Base-by-base conservation (phyloP, 805 yeast genomes). In the Pichia gijzeniarum region DNA sequence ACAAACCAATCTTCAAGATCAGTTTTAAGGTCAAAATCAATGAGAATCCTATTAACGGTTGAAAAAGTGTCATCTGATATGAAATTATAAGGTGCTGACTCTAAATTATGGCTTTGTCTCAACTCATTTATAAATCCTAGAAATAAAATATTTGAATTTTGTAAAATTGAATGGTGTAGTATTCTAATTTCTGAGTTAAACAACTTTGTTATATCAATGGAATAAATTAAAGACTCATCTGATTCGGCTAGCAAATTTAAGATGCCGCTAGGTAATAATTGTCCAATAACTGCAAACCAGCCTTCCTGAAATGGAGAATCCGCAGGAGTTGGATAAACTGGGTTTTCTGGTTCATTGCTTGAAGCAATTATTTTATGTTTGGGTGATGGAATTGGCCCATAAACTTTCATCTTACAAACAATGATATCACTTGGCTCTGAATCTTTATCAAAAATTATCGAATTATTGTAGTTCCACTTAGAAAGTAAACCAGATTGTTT, bases 1-100 rank as follows among this genome's bases (percentile, higher is more conserved):
- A 84, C 84, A 49, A 75, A 69, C 90, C 93, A 84, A 58, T 82
- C 89, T 56, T 83, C 90, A 36, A 83, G 67, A 59, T 83, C 90
- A 19, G 79, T 77, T 53, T 77, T 77, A 35, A 80, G 64, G 2
- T 86, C 84, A 50, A 84, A 84, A 51, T 76, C 78, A 40, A 84
- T 65, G 19, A 82, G 62, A 3, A 80, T 67, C 41, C 82, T 43
- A 33, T 43, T 46, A 12, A 53, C 41, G 16, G 41, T 30, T 22
- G 19, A 27, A 17, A 34, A 40, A 35, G 9, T 3, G 3, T 17
- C 19, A 30, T 41, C n/a, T 16, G 20, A n/a, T 20, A 35, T 30
- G 1, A 14, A 17, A 14, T 27, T 4, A 1, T 4, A 20, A 17
- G 13, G 19, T 36, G 9, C 4, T 18, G 25, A 7, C 10, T 31